Evolutionary conservation across 106 monocot genomes (phyloP), one percentile per base, ranked within the genome.

Genomic region (Hemerocallis citrina): DNA sequence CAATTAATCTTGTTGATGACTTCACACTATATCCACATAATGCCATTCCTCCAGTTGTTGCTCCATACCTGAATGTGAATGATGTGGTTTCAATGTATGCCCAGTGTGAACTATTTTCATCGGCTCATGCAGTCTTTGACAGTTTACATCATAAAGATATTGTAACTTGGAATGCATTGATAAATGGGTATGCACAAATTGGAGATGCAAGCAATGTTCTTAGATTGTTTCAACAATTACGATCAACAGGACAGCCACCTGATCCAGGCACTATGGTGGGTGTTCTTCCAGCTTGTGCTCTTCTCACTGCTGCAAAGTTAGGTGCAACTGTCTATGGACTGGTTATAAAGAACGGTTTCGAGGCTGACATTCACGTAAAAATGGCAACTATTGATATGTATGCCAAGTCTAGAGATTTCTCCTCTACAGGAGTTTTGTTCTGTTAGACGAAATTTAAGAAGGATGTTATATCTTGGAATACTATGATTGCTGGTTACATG

Each of bases 1-100:
- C 96, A 39, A 75, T 96, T 57, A 90, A 96, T 78, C 77, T 96
- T 48, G 81, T 96, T 37, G 96, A 90, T 39, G 90, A 96, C 59
- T 90, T 96, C 41, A 90, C 71, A 22, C n/a, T n/a, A n/a, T n/a
- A n/a, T n/a, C n/a, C n/a, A n/a, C n/a, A n/a, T n/a, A n/a, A n/a
- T n/a, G n/a, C n/a, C n/a, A n/a, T n/a, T n/a, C n/a, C n/a, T n/a
- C n/a, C n/a, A n/a, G n/a, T n/a, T n/a, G n/a, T n/a, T n/a, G n/a
- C n/a, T n/a, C n/a, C n/a, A n/a, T n/a, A n/a, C n/a, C n/a, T n/a
- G n/a, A n/a, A n/a, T n/a, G n/a, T n/a, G n/a, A n/a, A n/a, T n/a
- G n/a, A n/a, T n/a, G n/a, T n/a, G n/a, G 73, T 89, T 21, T 75
- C 89, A 2, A 81, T 78, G 81, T 89, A 89, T 65, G 73, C 73